Conservation (phyloP, 202 grass and related monocot species). For the Zizania palustris region DNA sequence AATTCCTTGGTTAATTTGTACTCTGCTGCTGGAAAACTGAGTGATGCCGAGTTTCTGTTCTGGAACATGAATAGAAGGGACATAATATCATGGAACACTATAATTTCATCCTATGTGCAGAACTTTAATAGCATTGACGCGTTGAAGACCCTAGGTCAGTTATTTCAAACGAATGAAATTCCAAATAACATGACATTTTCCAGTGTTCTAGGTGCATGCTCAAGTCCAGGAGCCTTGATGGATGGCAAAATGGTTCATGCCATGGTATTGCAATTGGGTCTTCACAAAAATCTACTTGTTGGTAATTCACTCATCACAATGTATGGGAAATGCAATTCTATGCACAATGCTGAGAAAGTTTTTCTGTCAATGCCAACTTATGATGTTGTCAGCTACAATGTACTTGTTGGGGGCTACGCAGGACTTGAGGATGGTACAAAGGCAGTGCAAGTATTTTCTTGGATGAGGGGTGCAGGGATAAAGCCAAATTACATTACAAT, state of each 20-base stretch:
- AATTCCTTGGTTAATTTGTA: constrained; percentile 62
- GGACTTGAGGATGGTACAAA: constrained; percentile 44
- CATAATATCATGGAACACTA: constrained; percentile 78
- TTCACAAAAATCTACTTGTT: constrained; percentile 56
- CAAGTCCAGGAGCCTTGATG: constrained; percentile 46
- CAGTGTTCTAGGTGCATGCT: constrained; percentile 63
- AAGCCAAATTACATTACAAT: constrained; percentile 71
- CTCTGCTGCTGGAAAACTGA: constrained; percentile 46
- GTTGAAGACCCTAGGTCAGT: constrained; percentile 42
- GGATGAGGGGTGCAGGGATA: constrained; percentile 58
- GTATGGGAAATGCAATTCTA: constrained; percentile 69
- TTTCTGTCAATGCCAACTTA: constrained; percentile 54
- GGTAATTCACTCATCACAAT: constrained; percentile 65
- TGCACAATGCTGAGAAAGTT: constrained; percentile 56
- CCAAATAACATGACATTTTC: constrained; percentile 70
- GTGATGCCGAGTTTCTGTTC: constrained; percentile 60
- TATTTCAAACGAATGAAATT: constrained; percentile 47
- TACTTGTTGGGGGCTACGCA: constrained; percentile 66
- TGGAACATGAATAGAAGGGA: constrained; percentile 61
- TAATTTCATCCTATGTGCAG: constrained; percentile 67
- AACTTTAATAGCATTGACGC: constrained; percentile 40
- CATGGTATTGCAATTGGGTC: constrained; percentile 46
- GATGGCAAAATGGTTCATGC: constrained; percentile 73
- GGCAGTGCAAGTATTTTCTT: constrained; percentile 61
- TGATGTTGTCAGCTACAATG: constrained; percentile 72